These are phyloP conservation scores for Hura crepitans DNA, from an alignment of 441 rosid genomes.

Conservation along the genomic window DNA sequence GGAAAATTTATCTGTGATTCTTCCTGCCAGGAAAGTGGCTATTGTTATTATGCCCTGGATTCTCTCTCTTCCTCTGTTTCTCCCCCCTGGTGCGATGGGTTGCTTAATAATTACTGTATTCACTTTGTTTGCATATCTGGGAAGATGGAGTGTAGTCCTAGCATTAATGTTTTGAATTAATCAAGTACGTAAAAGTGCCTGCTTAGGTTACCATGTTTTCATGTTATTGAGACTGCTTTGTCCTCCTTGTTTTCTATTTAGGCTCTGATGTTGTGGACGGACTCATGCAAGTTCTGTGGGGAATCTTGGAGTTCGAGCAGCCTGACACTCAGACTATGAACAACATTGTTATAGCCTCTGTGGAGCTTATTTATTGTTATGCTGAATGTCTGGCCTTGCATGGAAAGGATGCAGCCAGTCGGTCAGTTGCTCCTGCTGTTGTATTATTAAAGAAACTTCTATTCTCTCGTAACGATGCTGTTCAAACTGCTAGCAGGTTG, in stretches of 20 bases:
- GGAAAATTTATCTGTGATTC: not conserved
- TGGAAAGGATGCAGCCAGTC: slow-evolving; percentile 57
- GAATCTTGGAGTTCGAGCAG: slow-evolving; percentile 91
- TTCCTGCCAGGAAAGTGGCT: not conserved
- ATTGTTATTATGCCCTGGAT: not conserved
- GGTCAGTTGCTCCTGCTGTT: slow-evolving; percentile 94
- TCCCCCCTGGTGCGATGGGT: not conserved
- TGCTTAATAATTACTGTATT: not conserved
- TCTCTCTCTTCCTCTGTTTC: not conserved
- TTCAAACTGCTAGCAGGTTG: slow-evolving; percentile 99
- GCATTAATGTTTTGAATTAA: not conserved
- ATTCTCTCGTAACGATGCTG: slow-evolving; percentile 77
- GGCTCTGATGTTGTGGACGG: slow-evolving; percentile 97
- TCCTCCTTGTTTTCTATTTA: slow-evolving; percentile 26
- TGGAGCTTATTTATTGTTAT: slow-evolving; percentile 92
- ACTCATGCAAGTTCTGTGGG: slow-evolving; percentile 97
- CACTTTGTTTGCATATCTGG: not conserved
- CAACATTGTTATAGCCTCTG: slow-evolving; percentile 87
- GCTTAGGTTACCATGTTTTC: not conserved
- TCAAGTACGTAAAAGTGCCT: not conserved
- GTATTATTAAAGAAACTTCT: slow-evolving; percentile 78
- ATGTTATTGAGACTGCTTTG: slow-evolving; percentile 13
- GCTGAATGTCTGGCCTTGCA: slow-evolving; percentile 96
- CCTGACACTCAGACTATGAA: slow-evolving; percentile 98
- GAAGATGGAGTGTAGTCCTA: not conserved